phyloP scores from a whole-genome alignment of 495 filamentous ascomycete species.

The Penicillium lagena region DNA sequence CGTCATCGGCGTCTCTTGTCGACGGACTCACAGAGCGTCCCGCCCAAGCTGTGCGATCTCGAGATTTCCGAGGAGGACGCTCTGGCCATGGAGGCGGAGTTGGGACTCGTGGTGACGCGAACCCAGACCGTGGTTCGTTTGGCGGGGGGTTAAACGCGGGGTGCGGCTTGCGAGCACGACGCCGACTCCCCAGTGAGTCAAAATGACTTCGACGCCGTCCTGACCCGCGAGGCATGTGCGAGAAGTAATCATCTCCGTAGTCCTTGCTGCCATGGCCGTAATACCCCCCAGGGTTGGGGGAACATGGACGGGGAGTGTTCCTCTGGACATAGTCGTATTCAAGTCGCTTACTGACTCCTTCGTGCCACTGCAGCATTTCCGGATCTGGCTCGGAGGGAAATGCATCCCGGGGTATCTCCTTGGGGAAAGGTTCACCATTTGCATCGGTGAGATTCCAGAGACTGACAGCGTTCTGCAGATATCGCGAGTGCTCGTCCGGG shows the following conservation, averaged over 20 bases:
- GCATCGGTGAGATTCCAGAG: slow-evolving; percentile 72
- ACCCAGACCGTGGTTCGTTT: slow-evolving; percentile 11
- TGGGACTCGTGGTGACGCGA: slow-evolving; percentile 23
- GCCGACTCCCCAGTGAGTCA: slow-evolving; percentile 10
- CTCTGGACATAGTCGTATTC: slow-evolving; percentile 36
- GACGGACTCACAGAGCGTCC: slow-evolving; percentile 18
- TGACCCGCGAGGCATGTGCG: slow-evolving; percentile 6
- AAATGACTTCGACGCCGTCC: slow-evolving; percentile 13
- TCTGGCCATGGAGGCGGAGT: slow-evolving; percentile 25
- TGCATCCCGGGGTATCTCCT: slow-evolving; percentile 63
- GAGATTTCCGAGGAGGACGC: slow-evolving; percentile 4
- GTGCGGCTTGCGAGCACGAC: slow-evolving; percentile 15
- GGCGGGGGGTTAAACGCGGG: slow-evolving; percentile 2
- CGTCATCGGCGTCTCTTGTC: slow-evolving; percentile 10
- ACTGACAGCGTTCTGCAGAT: slow-evolving; percentile 72
- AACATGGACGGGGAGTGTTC: slow-evolving; percentile 21
- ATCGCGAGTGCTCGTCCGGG: slow-evolving; percentile 80
- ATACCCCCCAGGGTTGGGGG: slow-evolving; percentile 27
- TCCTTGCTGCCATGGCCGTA: slow-evolving; percentile 29
- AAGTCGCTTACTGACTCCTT: slow-evolving; percentile 48
- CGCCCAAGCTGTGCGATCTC: slow-evolving; percentile 12
- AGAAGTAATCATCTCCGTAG: slow-evolving; percentile 25
- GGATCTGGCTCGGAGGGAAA: slow-evolving; percentile 71
- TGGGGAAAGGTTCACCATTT: slow-evolving; percentile 70
- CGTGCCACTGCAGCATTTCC: slow-evolving; percentile 80